Base-by-base conservation (phyloP, 2,329 filamentous ascomycete genomes). In the Beauveria varroae region DNA sequence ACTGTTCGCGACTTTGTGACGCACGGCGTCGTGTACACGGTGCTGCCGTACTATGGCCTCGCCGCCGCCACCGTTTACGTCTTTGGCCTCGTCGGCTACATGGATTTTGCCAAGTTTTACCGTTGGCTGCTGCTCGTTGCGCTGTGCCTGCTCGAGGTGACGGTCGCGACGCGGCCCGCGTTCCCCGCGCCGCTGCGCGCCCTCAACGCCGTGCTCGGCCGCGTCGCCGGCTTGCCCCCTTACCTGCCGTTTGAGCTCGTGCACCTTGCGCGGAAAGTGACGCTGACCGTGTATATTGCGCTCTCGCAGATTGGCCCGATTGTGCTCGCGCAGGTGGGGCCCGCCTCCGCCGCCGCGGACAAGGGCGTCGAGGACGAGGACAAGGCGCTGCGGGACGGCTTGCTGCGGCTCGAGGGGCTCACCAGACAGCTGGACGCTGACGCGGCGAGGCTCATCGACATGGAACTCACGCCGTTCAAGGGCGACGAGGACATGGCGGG, bases 201-300 rank as follows among this genome's bases (percentile, higher is more conserved):
- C 51, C 63, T 82, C 66, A 85, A 85, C 70, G 76, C 75, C 5
- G 28, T 76, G 43, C 68, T 81, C 14, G 66, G 70, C 1, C 70
- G 71, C 30, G 62, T 76, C 54, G 74, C 18, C 14, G 66, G 67
- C 8, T 81, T 85, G 60, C 77, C 83, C 3, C 83, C 88, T 3
- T 90, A 89, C 66, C 81, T 98, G 4, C 93, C 93, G 2, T 99
- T 95, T 71, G 93, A 99, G 75, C 79, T 89, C 66, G 82, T 97
- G 62, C 76, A 81, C 16, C 82, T 98, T 7, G 84, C 88, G 6
- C 86, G 93, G 63, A 90, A 90, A 71, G 76, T 91, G 24, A 85
- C 86, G 18, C 78, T 98, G 57, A 93, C 91, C 2, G 75, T 91
- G 28, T 93, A 91, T 74, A 91, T 96, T 65, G 93, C 90, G 56